A percentile compares a stretch with the other conserved stretches of the same genome.
These are phyloP conservation scores for Glebionis coronaria DNA, from an alignment of 129 eudicot genomes.

Conservation along the genomic window DNA sequence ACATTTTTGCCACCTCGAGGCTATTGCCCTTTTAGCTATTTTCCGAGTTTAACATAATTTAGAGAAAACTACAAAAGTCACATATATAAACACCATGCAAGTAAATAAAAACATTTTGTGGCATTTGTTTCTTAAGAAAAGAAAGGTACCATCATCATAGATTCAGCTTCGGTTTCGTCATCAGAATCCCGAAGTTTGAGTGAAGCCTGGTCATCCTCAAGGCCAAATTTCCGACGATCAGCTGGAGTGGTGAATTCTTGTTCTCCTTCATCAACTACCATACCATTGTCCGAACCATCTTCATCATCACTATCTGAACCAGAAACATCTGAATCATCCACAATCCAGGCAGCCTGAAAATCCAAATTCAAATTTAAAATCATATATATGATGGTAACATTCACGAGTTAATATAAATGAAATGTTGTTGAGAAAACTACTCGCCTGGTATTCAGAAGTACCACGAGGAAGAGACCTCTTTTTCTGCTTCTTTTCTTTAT, in stretches of 20 bases:
- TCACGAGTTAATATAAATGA: not conserved
- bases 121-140: not conserved
- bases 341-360: slow-evolving; percentile 94
- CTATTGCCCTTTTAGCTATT: too few species aligned
- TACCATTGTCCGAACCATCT: slow-evolving; percentile 62
- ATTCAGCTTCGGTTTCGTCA: slow-evolving; percentile 75
- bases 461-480: slow-evolving; percentile 76
- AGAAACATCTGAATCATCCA: slow-evolving; percentile 81
- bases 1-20: too few species aligned
- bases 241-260: slow-evolving; percentile 32
- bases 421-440: not conserved
- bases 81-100: not conserved
- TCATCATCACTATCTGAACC: slow-evolving; percentile 53
- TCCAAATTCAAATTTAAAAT: not conserved
- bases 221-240: slow-evolving; percentile 38
- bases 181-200: slow-evolving; percentile 70
- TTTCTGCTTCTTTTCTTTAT: slow-evolving; percentile 58
- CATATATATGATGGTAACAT: not conserved
- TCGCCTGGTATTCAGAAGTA: slow-evolving; percentile 93
- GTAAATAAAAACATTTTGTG: not conserved
- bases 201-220: slow-evolving; percentile 82
- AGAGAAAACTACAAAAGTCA: too few species aligned
- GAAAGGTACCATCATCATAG: slow-evolving; percentile 66
- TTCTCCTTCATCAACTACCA: slow-evolving; percentile 65
- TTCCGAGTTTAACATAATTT: too few species aligned